Conservation (phyloP, 2,329 filamentous ascomycete genomes). For the Paracamarosporium sp. region DNA sequence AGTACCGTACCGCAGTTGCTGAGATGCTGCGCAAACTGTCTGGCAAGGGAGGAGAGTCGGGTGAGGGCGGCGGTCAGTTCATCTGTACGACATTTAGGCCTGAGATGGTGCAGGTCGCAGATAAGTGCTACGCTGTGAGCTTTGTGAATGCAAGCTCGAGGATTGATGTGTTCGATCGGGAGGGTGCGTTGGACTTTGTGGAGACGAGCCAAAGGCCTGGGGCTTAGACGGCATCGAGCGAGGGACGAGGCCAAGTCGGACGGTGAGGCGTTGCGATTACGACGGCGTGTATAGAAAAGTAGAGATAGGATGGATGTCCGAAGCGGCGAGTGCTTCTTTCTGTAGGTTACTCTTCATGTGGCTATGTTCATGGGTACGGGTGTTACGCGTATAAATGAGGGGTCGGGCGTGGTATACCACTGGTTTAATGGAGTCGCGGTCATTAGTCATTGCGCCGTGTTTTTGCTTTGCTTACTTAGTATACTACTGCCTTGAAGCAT, state of each 20-base stretch:
- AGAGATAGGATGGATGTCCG: background rate
- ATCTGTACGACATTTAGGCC: constrained; percentile 99
- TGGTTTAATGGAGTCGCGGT: background rate
- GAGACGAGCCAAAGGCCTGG: constrained; percentile 72
- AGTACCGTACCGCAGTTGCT: constrained; percentile 96
- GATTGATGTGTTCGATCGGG: constrained; percentile 86
- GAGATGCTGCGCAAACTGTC: constrained; percentile 73
- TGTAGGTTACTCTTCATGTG: constrained; percentile 1
- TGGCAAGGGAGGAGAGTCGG: constrained; percentile 47
- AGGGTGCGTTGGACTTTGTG: constrained; percentile 91
- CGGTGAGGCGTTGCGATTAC: too few relatives aligned
- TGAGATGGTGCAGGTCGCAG: constrained; percentile 92
- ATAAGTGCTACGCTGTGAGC: constrained; percentile 97
- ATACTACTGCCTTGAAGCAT: background rate
- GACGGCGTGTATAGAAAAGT: too few relatives aligned
- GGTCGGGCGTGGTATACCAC: constrained; percentile 6
- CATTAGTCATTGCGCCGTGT: background rate
- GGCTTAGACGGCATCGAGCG: background rate
- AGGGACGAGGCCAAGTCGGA: too few relatives aligned
- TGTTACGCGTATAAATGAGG: background rate
- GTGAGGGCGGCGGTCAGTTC: constrained; percentile 73
- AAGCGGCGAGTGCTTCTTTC: background rate
- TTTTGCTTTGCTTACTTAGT: background rate
- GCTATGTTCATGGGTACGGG: background rate
- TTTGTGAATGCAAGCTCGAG: constrained; percentile 91